Conservation (phyloP, 345 rosid genomes). For the Brassica incana region DNA sequence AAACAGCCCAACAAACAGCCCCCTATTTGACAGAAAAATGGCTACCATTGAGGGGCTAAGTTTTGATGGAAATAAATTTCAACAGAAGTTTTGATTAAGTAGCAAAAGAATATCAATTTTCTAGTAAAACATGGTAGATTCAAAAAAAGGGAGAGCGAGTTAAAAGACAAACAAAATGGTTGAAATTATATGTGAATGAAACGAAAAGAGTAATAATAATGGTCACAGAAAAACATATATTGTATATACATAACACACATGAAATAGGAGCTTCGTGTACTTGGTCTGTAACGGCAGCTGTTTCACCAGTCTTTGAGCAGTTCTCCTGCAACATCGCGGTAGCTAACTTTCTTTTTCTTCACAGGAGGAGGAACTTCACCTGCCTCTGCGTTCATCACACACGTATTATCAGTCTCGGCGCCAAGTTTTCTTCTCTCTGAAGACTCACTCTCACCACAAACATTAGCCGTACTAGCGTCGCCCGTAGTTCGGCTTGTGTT, state of each 20-base stretch:
- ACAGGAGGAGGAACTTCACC: conserved; percentile 33
- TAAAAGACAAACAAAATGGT: no score
- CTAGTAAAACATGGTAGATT: no score
- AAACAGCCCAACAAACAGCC: no score
- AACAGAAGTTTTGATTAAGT: no score
- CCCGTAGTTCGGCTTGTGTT: conserved; percentile 11
- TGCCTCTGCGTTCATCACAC: neutral
- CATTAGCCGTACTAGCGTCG: neutral
- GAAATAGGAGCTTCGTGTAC: neutral
- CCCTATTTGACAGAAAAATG: no score
- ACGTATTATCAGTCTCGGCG: neutral
- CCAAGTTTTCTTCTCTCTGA: conserved; percentile 27
- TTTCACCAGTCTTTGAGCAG: conserved; percentile 64
- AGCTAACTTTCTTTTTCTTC: conserved; percentile 90
- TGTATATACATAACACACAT: neutral
- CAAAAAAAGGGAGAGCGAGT: no score
- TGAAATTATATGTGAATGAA: no score
- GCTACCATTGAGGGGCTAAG: no score
- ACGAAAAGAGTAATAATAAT: no score
- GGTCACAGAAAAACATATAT: no score
- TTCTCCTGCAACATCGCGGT: conserved; percentile 64
- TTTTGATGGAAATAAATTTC: no score
- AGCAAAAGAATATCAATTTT: no score
- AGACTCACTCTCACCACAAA: conserved; percentile 13
- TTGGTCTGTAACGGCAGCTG: neutral